phyloP scores from a whole-genome alignment of 257 asterid genomes.

The Verbascum thapsus region DNA sequence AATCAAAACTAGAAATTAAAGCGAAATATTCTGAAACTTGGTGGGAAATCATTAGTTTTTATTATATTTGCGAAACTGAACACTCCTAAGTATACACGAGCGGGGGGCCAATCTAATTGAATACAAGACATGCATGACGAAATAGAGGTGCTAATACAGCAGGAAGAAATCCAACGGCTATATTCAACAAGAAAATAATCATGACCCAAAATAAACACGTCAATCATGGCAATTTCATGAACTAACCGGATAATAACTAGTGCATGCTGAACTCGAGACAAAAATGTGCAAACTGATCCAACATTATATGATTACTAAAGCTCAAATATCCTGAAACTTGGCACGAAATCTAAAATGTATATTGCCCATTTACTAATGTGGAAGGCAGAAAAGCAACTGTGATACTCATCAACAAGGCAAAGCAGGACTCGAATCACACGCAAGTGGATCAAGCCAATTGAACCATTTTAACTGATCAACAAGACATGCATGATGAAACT shows the following conservation, averaged over 20 bases:
- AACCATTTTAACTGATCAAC: slow-evolving; percentile 17
- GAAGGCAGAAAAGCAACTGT: slow-evolving; percentile 18
- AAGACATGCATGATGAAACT: slow-evolving; percentile 16
- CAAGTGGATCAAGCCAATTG: slow-evolving; percentile 36
- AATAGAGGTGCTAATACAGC: no score
- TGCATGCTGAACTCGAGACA: slow-evolving; percentile 12
- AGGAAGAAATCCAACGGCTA: no score
- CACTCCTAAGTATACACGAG: background rate
- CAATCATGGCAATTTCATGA: slow-evolving; percentile 22
- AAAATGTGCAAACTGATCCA: background rate
- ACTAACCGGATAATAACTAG: background rate
- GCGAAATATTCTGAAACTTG: no score
- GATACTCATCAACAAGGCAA: background rate
- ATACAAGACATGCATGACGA: background rate
- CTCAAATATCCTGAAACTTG: slow-evolving; percentile 10
- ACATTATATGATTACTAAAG: background rate
- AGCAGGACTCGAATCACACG: no score
- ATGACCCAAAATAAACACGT: background rate
- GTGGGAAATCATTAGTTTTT: no score
- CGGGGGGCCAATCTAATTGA: background rate
- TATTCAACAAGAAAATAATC: background rate
- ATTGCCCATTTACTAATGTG: background rate
- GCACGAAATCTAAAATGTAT: background rate
- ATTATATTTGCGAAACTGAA: no score
- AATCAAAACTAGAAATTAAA: no score